Conservation (phyloP, 345 rosid genomes). For the Populus davidiana region DNA sequence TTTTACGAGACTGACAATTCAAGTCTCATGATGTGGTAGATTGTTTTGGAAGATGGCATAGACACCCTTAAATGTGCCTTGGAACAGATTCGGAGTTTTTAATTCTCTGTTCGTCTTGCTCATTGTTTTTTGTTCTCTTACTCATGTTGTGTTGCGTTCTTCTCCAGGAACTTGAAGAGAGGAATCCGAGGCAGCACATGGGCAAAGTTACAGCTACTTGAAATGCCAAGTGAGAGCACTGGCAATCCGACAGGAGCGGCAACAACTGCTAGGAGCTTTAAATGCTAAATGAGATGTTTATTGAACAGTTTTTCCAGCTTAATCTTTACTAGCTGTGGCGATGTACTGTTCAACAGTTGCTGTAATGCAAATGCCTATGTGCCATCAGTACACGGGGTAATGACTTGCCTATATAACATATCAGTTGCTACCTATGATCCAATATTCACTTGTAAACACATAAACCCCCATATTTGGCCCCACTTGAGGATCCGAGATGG, state of each 20-base stretch:
- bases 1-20: no score
- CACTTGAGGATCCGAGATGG: not conserved
- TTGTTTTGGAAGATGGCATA: not conserved
- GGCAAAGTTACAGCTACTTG: not conserved
- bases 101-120: not conserved
- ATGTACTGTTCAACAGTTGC: conserved; percentile 3
- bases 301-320: conserved; percentile 5
- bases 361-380: not conserved
- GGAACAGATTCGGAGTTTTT: not conserved
- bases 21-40: not conserved
- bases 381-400: not conserved
- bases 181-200: conserved; percentile 2
- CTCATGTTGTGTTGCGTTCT: not conserved
- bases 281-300: conserved; percentile 3
- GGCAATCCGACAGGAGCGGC: not conserved
- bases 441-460: conserved; percentile 6
- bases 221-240: not conserved
- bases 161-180: conserved; percentile 33
- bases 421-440: not conserved
- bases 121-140: not conserved
- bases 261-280: conserved; percentile 4
- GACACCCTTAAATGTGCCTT: not conserved
- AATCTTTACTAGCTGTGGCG: not conserved
- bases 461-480: no score
- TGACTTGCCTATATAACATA: conserved; percentile 10